Conservation (phyloP, 192 early-diverging fungal genomes). For the Phlyctochytrium planicorne region DNA sequence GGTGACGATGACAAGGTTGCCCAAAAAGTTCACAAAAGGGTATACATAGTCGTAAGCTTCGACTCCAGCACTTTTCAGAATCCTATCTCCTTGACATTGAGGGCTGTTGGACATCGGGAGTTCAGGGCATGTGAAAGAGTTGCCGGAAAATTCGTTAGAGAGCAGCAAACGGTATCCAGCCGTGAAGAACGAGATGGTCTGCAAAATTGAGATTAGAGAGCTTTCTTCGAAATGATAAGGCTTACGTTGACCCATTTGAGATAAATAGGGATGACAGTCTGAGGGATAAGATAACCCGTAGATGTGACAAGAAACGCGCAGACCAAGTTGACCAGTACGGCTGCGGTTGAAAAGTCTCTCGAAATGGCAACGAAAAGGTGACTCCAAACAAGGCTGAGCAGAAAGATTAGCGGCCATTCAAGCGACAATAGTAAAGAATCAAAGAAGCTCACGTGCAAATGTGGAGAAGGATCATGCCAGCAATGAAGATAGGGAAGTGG, state of each 20-base stretch:
- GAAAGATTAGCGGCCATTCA: constrained; percentile 2
- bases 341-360: constrained; percentile 46
- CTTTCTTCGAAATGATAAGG: neutral
- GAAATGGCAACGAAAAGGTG: constrained; percentile 40
- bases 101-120: constrained; percentile 3
- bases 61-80: constrained; percentile 31
- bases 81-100: constrained; percentile 36
- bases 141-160: constrained; percentile 45
- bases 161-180: constrained; percentile 34
- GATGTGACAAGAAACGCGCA: constrained; percentile 43
- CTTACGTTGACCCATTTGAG: constrained; percentile 33
- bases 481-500: constrained; percentile 35
- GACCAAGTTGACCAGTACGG: constrained; percentile 34
- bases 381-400: constrained; percentile 26
- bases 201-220: too few relatives aligned
- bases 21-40: constrained; percentile 27
- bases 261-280: constrained; percentile 38
- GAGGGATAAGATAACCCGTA: constrained; percentile 39
- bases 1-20: constrained; percentile 32
- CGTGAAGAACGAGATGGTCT: constrained; percentile 31
- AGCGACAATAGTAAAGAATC: neutral
- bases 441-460: constrained; percentile 27
- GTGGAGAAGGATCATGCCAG: constrained; percentile 25
- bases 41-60: constrained; percentile 17
- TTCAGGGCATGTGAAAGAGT: constrained; percentile 35